Evolutionary conservation across 805 yeast genomes (phyloP).

Genomic region (Saccharomyces mikatae): DNA sequence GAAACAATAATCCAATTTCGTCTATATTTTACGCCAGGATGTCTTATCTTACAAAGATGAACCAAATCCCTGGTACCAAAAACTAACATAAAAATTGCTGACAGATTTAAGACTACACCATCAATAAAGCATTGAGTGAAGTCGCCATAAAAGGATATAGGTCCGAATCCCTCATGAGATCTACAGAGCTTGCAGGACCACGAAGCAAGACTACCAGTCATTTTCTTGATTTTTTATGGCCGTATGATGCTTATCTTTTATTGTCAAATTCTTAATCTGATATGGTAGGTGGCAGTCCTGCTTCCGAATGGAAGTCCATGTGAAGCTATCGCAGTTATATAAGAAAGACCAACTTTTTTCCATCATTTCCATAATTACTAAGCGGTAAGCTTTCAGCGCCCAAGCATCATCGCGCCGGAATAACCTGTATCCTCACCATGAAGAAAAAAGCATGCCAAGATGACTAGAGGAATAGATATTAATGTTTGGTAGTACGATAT

Average conservation of each 20-base stretch:
- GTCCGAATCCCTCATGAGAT: slow-evolving; percentile 37
- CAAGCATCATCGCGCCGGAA: neutral
- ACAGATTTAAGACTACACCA: slow-evolving; percentile 39
- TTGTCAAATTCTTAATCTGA: neutral
- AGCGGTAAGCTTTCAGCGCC: neutral
- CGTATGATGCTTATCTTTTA: neutral
- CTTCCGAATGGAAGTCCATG: neutral
- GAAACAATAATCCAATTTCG: slow-evolving; percentile 32
- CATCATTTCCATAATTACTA: neutral
- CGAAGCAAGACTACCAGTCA: neutral
- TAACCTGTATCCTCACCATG: neutral
- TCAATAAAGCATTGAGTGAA: slow-evolving; percentile 54
- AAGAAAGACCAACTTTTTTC: neutral
- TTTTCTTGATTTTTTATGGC: neutral
- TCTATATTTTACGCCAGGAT: slow-evolving; percentile 30
- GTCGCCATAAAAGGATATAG: slow-evolving; percentile 42
- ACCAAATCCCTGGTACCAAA: slow-evolving; percentile 36
- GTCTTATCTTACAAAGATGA: slow-evolving; percentile 16
- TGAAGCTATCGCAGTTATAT: neutral
- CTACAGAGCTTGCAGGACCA: slow-evolving; percentile 19
- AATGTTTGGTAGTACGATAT: no score
- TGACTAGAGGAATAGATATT: no score
- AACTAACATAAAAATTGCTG: slow-evolving; percentile 37
- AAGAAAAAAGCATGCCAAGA: neutral
- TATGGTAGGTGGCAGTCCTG: neutral